Evolutionary conservation across 176 grass and related monocot species (phyloP).

Genomic region (Zea mays): DNA sequence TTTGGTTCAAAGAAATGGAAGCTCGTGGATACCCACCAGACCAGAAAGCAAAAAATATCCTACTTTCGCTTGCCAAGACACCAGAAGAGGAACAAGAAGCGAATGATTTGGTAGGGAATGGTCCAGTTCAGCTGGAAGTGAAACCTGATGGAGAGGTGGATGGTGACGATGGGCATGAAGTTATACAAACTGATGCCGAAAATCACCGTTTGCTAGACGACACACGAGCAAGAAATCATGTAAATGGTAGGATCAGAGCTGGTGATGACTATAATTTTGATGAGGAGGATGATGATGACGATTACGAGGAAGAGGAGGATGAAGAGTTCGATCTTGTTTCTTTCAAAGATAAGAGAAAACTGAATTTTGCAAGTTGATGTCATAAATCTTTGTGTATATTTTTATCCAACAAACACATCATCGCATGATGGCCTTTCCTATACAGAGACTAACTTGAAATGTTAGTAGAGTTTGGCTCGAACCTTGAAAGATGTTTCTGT

Average conservation of each 20-base stretch:
- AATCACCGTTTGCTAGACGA: slow-evolving; percentile 12
- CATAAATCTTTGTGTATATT: slow-evolving; percentile 35
- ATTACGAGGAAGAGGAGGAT: slow-evolving; percentile 55
- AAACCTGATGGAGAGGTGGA: slow-evolving; percentile 32
- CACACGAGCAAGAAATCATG: slow-evolving; percentile 25
- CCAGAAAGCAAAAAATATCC: slow-evolving; percentile 82
- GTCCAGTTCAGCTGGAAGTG: slow-evolving; percentile 42
- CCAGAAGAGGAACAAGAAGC: slow-evolving; percentile 77
- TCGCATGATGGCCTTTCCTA: slow-evolving; percentile 15
- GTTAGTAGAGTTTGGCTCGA: slow-evolving; percentile 20
- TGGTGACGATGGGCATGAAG: slow-evolving; percentile 31
- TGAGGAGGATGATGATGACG: slow-evolving; percentile 33
- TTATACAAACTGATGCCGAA: slow-evolving; percentile 30
- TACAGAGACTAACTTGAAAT: slow-evolving; percentile 35
- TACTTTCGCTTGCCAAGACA: slow-evolving; percentile 69
- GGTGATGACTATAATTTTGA: slow-evolving; percentile 33
- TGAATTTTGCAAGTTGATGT: slow-evolving; percentile 51
- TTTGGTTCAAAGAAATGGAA: slow-evolving; percentile 91
- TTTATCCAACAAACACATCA: slow-evolving; percentile 31
- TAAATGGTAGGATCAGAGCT: slow-evolving; percentile 32
- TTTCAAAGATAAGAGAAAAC: slow-evolving; percentile 62
- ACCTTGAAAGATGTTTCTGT: slow-evolving; percentile 6
- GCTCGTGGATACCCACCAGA: slow-evolving; percentile 62
- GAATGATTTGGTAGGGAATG: slow-evolving; percentile 60
- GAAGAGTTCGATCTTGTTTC: slow-evolving; percentile 70